Base-by-base conservation (phyloP, 805 yeast genomes). In the Metahyphopichia silvanorum region DNA sequence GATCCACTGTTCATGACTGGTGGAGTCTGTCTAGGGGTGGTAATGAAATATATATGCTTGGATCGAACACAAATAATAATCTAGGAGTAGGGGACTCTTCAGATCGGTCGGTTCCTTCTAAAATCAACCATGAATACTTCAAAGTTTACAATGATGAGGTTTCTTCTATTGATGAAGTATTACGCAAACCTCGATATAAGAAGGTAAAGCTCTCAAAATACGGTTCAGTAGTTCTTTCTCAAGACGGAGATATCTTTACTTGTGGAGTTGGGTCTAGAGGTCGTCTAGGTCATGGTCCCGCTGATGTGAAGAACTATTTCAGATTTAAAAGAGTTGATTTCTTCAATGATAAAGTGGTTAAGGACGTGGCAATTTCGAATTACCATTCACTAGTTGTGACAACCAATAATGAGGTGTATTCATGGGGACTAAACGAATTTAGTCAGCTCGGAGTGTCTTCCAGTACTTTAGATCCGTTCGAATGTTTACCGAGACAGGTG, bases 351-450 rank as follows among this genome's bases (percentile, higher is more conserved):
- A 56, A 50, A 17, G 50, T 64, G 2, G 35, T 58, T 5, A 40
- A 35, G 26, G 58, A 51, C 11, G 58, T 77, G 2, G 75, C 73
- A 1, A 52, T 79, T 1, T 78, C 87, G 32, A 76, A 77, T 44
- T 82, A 83, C 46, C 95, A 86, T 49, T 63, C 86, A 0, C 46
- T 87, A 7, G 82, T 74, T 0, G 44, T 84, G 14, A 72, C 82
- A 0, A 47, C 59, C 0, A 43, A 56, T 11, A 77, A 78, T 23
- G 69, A 70, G n/a, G 61, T 86, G 2, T 82, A 67, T 40, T 57
- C 88, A 0, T 89, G 96, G 95, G 97, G 97, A 0, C 67, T 77
- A 39, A 86, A 86, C 47, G 63, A 69, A 12, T 70, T 55, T 51
- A 73, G 72, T n/a, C 94, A 85, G 50, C 55, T 86, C 15, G 95